Conservation (phyloP, 441 rosid species). For the Pelargonium citronellum region DNA sequence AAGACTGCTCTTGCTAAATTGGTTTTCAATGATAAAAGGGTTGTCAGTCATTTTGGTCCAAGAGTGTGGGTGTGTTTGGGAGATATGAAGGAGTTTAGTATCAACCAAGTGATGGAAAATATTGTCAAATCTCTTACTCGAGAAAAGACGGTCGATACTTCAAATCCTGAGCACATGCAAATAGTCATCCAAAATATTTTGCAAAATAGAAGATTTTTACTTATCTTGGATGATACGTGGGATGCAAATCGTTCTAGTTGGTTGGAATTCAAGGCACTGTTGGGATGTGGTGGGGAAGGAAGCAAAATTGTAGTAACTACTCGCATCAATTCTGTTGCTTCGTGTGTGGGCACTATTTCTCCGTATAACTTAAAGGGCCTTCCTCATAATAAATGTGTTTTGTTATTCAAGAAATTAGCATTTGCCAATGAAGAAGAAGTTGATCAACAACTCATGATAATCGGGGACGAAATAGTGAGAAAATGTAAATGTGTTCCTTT, state of each 20-base stretch:
- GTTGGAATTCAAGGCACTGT: background rate
- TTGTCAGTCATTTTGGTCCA: background rate
- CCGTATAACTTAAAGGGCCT: background rate
- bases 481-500: background rate
- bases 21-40: slow-evolving; percentile 15
- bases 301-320: slow-evolving; percentile 11
- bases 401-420: slow-evolving; percentile 6
- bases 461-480: slow-evolving; percentile 3
- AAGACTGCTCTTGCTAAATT: background rate
- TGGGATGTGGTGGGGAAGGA: slow-evolving; percentile 12
- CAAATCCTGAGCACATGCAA: background rate
- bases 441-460: slow-evolving; percentile 6
- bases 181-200: background rate
- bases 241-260: background rate
- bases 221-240: slow-evolving; percentile 16
- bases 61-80: slow-evolving; percentile 4
- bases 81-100: background rate
- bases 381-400: background rate
- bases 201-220: background rate
- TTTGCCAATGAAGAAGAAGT: slow-evolving; percentile 3
- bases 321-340: background rate
- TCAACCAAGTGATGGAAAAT: background rate
- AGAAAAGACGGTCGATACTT: background rate
- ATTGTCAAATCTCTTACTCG: background rate
- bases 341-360: background rate